phyloP scores from a whole-genome alignment of 2,329 filamentous ascomycete species.

The Hortaea sp. region DNA sequence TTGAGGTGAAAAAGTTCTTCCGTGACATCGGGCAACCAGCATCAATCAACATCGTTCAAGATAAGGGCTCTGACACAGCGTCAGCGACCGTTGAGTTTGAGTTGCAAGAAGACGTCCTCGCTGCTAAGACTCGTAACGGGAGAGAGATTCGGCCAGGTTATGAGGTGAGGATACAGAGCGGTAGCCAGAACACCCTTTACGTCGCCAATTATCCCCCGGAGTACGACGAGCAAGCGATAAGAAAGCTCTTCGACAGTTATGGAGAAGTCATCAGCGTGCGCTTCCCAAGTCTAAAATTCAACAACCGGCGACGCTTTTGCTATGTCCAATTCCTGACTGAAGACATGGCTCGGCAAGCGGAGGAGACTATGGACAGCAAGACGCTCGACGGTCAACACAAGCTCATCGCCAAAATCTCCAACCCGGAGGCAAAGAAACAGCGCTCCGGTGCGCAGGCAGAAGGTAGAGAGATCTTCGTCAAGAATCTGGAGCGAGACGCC shows the following conservation, averaged over 20 bases:
- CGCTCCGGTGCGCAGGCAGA: conserved; percentile 76
- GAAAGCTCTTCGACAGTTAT: conserved; percentile 57
- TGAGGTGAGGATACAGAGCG: conserved; percentile 65
- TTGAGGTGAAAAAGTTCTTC: conserved; percentile 78
- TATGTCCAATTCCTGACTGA: conserved; percentile 78
- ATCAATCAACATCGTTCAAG: conserved; percentile 58
- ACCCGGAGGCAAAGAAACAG: conserved; percentile 67
- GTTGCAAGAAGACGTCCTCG: conserved; percentile 65
- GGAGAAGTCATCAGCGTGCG: conserved; percentile 78
- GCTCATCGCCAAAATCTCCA: conserved; percentile 71
- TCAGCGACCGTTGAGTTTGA: conserved; percentile 80
- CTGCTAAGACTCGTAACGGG: conserved; percentile 69
- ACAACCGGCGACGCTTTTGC: conserved; percentile 83
- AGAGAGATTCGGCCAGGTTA: conserved; percentile 64
- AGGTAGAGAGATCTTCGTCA: conserved; percentile 74
- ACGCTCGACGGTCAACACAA: conserved; percentile 57
- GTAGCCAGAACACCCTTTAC: conserved; percentile 71
- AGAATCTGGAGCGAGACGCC: conserved; percentile 69
- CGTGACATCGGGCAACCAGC: conserved; percentile 80
- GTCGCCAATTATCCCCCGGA: conserved; percentile 80
- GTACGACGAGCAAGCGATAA: conserved; percentile 61
- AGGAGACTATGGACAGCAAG: conserved; percentile 62
- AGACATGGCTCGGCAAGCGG: conserved; percentile 54
- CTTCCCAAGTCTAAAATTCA: conserved; percentile 83
- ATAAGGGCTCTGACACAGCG: conserved; percentile 49